Evolutionary conservation across 2,329 filamentous ascomycete species (phyloP).

Genomic region (Neofusicoccum laricinum): DNA sequence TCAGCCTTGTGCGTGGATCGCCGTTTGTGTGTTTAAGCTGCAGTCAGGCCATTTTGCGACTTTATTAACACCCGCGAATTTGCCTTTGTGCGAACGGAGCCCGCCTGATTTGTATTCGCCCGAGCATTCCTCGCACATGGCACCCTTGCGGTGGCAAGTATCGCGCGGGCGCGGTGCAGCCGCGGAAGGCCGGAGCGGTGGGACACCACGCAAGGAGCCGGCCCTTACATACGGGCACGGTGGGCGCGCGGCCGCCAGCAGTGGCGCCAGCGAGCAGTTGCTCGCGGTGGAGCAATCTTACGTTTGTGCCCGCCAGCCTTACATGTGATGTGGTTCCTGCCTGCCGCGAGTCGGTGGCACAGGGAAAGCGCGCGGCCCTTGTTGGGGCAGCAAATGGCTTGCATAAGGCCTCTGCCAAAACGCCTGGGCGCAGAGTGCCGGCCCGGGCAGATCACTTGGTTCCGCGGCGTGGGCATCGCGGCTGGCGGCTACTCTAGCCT

Average conservation of each 20-base stretch:
- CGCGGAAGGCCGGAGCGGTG: conserved; percentile 17
- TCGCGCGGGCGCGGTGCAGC: conserved; percentile 9
- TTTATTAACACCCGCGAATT: conserved; percentile 2
- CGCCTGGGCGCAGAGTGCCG: not conserved
- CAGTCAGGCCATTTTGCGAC: conserved; percentile 9
- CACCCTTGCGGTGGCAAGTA: conserved; percentile 26
- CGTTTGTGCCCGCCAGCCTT: conserved; percentile 11
- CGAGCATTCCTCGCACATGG: conserved; percentile 31
- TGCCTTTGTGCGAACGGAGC: conserved; percentile 14
- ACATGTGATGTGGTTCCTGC: conserved; percentile 14
- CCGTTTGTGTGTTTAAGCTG: conserved; percentile 15
- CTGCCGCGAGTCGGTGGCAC: not conserved
- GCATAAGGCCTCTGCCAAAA: not conserved
- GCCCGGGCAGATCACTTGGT: not conserved
- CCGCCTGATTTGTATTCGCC: conserved; percentile 14
- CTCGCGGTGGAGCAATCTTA: conserved; percentile 14
- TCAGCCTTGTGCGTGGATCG: conserved; percentile 15
- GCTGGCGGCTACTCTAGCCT: too few species aligned
- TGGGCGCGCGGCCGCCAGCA: not conserved
- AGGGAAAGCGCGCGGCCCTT: conserved; percentile 5
- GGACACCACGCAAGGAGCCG: conserved; percentile 14
- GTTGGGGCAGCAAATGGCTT: conserved; percentile 9
- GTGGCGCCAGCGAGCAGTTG: not conserved
- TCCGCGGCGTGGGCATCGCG: not conserved
- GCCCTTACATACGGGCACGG: conserved; percentile 10